A percentile compares a stretch with the other conserved stretches of the same genome.
These are phyloP conservation scores for Diophrys sp. DNA, from an alignment of 73 alveolate species.

Conservation along the genomic window DNA sequence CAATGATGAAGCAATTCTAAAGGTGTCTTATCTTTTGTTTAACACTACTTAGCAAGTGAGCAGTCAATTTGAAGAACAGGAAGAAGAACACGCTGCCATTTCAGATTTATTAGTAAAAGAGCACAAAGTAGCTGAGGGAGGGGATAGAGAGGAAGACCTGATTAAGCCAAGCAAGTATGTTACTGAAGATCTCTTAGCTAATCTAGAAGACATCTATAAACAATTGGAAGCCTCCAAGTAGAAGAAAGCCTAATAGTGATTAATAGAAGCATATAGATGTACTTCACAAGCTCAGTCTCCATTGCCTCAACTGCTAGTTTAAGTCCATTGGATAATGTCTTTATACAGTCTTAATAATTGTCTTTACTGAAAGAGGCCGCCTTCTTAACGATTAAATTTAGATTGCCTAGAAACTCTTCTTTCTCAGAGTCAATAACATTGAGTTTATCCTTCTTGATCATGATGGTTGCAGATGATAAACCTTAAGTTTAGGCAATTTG, in stretches of 20 bases:
- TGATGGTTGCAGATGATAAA: too few relatives aligned
- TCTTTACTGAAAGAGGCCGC: too few relatives aligned
- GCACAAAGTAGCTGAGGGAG: neutral
- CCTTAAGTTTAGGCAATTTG: too few relatives aligned
- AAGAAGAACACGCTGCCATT: neutral
- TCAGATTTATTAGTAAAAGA: neutral
- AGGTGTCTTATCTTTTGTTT: slow-evolving; percentile 19
- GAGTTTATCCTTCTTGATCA: too few relatives aligned
- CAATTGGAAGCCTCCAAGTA: neutral
- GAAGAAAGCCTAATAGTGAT: neutral
- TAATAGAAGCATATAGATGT: neutral
- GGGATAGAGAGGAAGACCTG: neutral
- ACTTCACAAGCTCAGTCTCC: neutral
- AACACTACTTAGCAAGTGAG: slow-evolving; percentile 5
- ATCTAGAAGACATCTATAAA: neutral
- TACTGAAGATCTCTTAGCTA: neutral
- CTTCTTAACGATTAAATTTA: too few relatives aligned
- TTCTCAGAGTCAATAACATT: too few relatives aligned
- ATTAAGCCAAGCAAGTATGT: neutral
- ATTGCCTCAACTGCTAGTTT: too few relatives aligned
- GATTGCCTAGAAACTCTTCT: too few relatives aligned
- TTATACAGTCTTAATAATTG: too few relatives aligned
- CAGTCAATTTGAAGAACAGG: neutral
- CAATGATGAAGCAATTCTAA: slow-evolving; percentile 36
- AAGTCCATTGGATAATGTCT: too few relatives aligned